Conservation (phyloP, 2,329 filamentous ascomycete genomes). For the Xylaria polymorpha region DNA sequence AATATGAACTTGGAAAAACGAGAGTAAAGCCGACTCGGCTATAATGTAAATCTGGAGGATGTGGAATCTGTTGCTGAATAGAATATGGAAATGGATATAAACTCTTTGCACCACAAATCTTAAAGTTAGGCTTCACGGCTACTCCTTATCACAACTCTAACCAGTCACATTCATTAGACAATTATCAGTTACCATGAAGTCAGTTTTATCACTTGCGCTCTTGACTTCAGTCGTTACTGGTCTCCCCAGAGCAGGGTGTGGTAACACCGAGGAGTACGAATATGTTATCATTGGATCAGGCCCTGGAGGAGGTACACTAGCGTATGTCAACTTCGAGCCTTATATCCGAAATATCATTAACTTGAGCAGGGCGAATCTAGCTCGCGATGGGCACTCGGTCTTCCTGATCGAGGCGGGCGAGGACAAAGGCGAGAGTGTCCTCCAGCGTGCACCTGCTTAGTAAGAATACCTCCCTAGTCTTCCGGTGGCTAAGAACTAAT, state of each 20-base stretch:
- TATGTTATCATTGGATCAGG: conserved; percentile 72
- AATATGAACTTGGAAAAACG: neutral
- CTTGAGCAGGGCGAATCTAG: conserved; percentile 59
- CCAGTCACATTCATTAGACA: neutral
- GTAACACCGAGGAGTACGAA: conserved; percentile 58
- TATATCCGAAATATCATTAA: neutral
- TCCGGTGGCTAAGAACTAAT: neutral
- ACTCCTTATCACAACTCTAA: neutral
- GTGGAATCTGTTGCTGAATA: neutral
- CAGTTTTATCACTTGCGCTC: neutral
- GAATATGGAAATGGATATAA: neutral
- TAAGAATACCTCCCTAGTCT: neutral
- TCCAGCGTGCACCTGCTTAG: conserved; percentile 50
- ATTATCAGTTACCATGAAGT: neutral
- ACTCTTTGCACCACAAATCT: neutral
- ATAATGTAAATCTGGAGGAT: neutral
- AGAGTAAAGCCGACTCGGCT: neutral
- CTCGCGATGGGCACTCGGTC: conserved; percentile 67
- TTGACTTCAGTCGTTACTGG: neutral
- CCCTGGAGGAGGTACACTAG: conserved; percentile 68
- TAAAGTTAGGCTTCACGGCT: neutral
- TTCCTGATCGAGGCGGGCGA: conserved; percentile 70
- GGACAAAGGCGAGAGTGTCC: conserved; percentile 61
- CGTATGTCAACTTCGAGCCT: conserved; percentile 41
- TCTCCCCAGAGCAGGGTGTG: neutral